Evolutionary conservation across 768 basidiomycete genomes (phyloP).

Genomic region (Calocybe cyanea): DNA sequence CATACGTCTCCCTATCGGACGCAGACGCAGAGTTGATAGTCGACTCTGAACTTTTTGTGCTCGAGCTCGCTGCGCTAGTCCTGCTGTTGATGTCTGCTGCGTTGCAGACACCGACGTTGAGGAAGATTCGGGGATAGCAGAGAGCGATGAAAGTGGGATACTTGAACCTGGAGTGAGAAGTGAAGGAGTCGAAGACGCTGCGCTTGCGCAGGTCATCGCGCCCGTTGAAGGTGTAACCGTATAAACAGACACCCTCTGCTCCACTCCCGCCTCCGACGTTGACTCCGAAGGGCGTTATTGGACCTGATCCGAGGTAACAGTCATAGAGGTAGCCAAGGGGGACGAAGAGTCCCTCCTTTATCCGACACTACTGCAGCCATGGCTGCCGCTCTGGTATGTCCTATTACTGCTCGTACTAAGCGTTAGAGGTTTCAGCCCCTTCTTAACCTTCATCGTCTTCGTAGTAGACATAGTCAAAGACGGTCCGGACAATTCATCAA

Average conservation of each 20-base stretch:
- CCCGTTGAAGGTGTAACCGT: conserved; percentile 34
- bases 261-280: not conserved
- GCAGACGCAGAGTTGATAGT: too few species aligned
- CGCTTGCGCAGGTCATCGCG: conserved; percentile 13
- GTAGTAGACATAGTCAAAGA: conserved; percentile 38
- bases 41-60: too few species aligned
- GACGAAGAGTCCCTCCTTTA: not conserved
- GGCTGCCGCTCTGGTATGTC: conserved; percentile 17
- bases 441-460: conserved; percentile 28
- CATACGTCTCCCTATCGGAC: conserved; percentile 22
- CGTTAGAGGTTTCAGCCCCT: conserved; percentile 25
- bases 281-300: too few species aligned
- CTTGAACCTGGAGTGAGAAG: conserved; percentile 35
- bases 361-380: too few species aligned
- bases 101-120: conserved; percentile 7
- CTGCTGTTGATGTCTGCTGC: too few species aligned
- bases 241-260: conserved; percentile 23
- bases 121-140: conserved; percentile 54
- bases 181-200: conserved; percentile 36
- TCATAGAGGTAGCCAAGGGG: conserved; percentile 15
- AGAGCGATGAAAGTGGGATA: conserved; percentile 44
- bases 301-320: conserved; percentile 14
- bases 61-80: too few species aligned
- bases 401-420: conserved; percentile 25
- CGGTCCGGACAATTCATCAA: conserved; percentile 32